Percentiles rank a stretch among this genome's conserved stretches.
phyloP scores from a whole-genome alignment of 2,329 filamentous ascomycete species.

The Ceratocystis albifundus region DNA sequence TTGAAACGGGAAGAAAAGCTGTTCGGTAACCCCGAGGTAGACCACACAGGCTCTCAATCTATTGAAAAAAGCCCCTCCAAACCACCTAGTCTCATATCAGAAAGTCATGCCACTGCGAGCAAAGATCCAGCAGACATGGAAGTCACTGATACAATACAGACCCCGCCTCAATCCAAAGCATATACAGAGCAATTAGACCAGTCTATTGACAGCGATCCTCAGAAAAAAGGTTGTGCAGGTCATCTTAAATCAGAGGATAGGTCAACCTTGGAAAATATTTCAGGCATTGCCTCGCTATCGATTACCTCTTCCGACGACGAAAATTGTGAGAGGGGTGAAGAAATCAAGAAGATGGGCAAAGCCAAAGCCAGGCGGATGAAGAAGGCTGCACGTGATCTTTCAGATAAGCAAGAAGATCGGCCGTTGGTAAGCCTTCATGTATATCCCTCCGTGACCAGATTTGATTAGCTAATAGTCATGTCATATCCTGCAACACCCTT shows the following conservation, averaged over 20 bases:
- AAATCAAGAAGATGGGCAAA: conserved; percentile 18
- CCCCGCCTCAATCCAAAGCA: not conserved
- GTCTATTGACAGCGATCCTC: not conserved
- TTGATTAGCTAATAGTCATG: not conserved
- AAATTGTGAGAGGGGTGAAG: not conserved
- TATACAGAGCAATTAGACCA: not conserved
- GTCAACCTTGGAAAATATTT: too few species aligned
- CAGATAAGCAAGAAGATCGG: conserved; percentile 28
- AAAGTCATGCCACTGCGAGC: not conserved
- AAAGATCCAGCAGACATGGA: not conserved
- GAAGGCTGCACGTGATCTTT: conserved; percentile 29
- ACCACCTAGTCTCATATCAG: not conserved
- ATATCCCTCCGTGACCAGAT: not conserved
- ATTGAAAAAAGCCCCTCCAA: too few species aligned
- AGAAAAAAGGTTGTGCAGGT: not conserved
- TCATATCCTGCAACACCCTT: not conserved
- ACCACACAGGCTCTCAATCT: not conserved
- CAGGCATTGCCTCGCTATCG: not conserved
- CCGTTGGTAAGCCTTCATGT: conserved; percentile 30
- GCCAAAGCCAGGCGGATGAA: conserved; percentile 22
- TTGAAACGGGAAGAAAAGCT: conserved; percentile 68
- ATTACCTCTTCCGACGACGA: not conserved
- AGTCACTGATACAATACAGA: not conserved
- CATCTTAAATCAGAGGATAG: not conserved
- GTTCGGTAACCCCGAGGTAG: not conserved